These are phyloP conservation scores for Dorcoceras hygrometricum DNA, from an alignment of 257 asterid species.

Conservation along the genomic window DNA sequence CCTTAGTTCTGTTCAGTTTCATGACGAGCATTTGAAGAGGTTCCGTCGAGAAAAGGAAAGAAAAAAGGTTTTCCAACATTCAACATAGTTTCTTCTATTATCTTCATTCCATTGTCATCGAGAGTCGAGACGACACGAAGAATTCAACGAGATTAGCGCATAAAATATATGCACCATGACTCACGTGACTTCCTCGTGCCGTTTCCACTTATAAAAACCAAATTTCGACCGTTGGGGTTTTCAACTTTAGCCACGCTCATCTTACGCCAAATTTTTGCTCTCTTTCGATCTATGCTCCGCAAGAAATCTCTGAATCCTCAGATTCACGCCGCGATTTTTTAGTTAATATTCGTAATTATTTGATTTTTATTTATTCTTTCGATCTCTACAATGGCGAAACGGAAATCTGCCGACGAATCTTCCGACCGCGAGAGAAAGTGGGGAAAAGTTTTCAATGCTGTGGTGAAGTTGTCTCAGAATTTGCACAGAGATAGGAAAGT, in stretches of 20 bases:
- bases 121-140: no score
- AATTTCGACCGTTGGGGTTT: conserved; percentile 37
- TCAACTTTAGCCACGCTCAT: neutral
- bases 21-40: no score
- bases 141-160: no score
- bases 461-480: conserved; percentile 41
- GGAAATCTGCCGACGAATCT: conserved; percentile 26
- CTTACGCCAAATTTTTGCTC: neutral
- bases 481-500: conserved; percentile 47
- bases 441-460: conserved; percentile 44
- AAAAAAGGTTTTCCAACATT: no score
- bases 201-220: neutral
- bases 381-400: conserved; percentile 49
- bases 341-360: neutral
- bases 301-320: conserved; percentile 8
- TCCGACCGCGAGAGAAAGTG: conserved; percentile 49
- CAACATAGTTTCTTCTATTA: no score
- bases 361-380: neutral
- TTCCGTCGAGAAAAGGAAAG: no score
- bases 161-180: neutral
- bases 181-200: conserved; percentile 23
- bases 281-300: conserved; percentile 13
- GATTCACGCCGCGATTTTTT: neutral
- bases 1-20: no score
- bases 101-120: no score